A percentile compares a stretch with the other conserved stretches of the same genome.
These are phyloP conservation scores for Solanum sitiens DNA, from an alignment of 257 asterid species.

Conservation along the genomic window DNA sequence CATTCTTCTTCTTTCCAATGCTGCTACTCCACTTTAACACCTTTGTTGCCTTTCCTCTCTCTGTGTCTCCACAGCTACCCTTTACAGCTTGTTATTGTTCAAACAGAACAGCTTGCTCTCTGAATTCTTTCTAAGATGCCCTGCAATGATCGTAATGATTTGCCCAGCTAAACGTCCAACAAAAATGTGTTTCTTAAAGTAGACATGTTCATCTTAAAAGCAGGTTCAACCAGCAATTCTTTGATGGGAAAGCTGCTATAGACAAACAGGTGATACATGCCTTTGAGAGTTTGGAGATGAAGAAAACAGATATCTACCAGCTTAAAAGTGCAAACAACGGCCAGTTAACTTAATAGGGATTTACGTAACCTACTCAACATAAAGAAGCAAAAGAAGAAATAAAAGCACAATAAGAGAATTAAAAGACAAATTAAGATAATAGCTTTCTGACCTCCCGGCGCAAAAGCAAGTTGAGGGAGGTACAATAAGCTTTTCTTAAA, in stretches of 20 bases:
- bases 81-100: not conserved
- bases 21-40: not conserved
- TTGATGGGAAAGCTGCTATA: not conserved
- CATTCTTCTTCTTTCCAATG: not conserved
- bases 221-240: not conserved
- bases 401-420: not conserved
- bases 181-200: not conserved
- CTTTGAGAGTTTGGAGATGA: not conserved
- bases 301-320: not conserved
- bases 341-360: not conserved
- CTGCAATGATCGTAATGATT: not conserved
- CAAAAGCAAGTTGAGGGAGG: constrained; percentile 82
- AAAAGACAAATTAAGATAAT: constrained; percentile 9
- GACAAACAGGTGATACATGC: not conserved
- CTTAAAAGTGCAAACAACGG: not conserved
- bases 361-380: not conserved
- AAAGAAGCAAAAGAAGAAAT: not conserved
- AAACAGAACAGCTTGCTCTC: not conserved
- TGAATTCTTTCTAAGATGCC: not conserved
- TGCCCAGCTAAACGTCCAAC: not conserved
- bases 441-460: constrained; percentile 76
- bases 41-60: not conserved
- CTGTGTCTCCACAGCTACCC: not conserved
- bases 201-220: not conserved
- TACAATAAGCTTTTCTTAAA: constrained; percentile 91